Evolutionary conservation across 2,329 filamentous ascomycete genomes (phyloP).

Genomic region (Calonectria pseudoturangicola): DNA sequence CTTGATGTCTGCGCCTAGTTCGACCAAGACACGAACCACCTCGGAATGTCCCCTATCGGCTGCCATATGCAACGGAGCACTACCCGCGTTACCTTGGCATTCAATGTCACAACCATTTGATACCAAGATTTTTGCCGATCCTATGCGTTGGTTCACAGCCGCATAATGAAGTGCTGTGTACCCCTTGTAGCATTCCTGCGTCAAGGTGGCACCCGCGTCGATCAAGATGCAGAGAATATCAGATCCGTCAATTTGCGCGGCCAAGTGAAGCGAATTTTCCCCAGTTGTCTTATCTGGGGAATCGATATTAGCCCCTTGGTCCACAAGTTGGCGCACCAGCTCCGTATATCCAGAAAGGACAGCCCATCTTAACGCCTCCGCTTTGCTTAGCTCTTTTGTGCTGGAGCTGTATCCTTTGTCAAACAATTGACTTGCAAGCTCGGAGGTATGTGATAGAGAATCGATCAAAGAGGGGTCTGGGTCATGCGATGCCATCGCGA

Average conservation of each 20-base stretch:
- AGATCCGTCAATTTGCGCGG: background rate
- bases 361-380: slow-evolving; percentile 20
- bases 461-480: background rate
- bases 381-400: background rate
- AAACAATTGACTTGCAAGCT: background rate
- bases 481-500: background rate
- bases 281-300: background rate
- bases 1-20: background rate
- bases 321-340: background rate
- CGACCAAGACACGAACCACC: background rate
- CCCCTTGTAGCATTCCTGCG: background rate
- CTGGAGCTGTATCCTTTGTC: slow-evolving; percentile 1
- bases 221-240: background rate
- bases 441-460: background rate
- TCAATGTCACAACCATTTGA: background rate
- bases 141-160: background rate
- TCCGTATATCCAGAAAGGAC: background rate
- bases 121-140: background rate
- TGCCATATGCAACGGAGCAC: slow-evolving; percentile 3
- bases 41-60: background rate
- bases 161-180: slow-evolving; percentile 1
- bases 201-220: background rate
- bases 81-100: background rate
- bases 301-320: background rate
- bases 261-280: background rate